Evolutionary conservation across 345 rosid species (phyloP), one percentile per base, ranked within the genome.

Genomic region (Syzygium aqueum): DNA sequence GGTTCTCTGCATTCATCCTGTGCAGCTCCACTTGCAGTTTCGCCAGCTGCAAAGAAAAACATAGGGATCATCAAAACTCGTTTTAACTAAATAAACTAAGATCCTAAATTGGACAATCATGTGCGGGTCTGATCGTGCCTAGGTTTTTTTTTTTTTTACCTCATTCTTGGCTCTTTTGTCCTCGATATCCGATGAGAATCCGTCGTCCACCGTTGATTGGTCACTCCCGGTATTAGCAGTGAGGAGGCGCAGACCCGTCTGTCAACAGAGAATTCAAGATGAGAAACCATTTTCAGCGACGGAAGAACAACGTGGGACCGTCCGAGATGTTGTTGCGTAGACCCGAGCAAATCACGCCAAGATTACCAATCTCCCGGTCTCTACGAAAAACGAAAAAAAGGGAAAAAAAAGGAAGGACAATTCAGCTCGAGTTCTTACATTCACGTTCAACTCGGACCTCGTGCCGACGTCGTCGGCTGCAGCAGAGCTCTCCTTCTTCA

Each of bases 231-330:
- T 88, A 85, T 95, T 93, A 63, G 94, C 93, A 30, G 95, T 95
- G 17, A 92, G 94, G 88, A 97, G 98, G 85, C 89, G 96, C 93
- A 97, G 92, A 6, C 97, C 96, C 85, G 95, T 97, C 99, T 97
- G 88, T 50, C 85, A 12, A 86, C 54, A 28, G 11, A 21, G 51
- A 7, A 52, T 22, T 50, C 65, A 86, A 17, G 84, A 52, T 77
- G 33, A 85, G 33, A 82, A 56, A 11, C 51, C 51, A 53, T 51
- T n/a, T 53, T 10, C 11, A 16, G 30, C n/a, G 25, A 19, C 46
- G 30, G 46, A 11, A 10, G 12, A 84, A 16, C n/a, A 50, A 51
- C 23, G 23, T 54, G 23, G 59, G 25, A 54, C 23, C 59, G 22
- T 54, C 59, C 59, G 59, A 54, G 59, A 54, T 54, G 59, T 22